These are phyloP conservation scores for Aspergillus leporis DNA, from an alignment of 495 filamentous ascomycete species.

Conservation along the genomic window DNA sequence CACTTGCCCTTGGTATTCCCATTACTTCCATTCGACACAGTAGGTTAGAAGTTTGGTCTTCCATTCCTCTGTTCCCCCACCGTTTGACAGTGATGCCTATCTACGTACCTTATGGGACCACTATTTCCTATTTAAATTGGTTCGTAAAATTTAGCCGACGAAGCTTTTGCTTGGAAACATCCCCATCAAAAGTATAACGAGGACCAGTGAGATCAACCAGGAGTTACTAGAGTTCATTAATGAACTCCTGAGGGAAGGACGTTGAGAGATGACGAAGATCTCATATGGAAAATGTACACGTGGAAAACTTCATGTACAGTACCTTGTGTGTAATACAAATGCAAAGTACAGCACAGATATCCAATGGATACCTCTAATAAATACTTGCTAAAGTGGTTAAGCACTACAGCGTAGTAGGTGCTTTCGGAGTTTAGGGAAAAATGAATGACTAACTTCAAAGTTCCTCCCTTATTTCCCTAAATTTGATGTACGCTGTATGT, in stretches of 20 bases:
- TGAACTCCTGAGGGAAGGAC: not conserved
- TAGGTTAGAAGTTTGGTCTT: no score
- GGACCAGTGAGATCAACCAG: slow-evolving; percentile 11
- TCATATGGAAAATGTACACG: slow-evolving; percentile 2
- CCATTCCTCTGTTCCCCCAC: not conserved
- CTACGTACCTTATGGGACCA: not conserved
- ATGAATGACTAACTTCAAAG: not conserved
- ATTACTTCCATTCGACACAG: no score
- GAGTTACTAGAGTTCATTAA: not conserved
- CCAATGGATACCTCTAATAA: not conserved
- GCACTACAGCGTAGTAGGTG: not conserved
- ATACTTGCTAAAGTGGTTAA: not conserved
- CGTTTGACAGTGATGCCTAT: not conserved
- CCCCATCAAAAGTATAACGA: not conserved
- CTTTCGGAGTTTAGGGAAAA: not conserved
- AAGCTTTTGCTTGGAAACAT: slow-evolving; percentile 14
- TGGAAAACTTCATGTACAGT: not conserved
- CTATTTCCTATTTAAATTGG: not conserved
- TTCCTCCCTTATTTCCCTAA: not conserved
- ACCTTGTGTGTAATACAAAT: not conserved
- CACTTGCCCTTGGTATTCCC: no score
- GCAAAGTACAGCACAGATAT: not conserved
- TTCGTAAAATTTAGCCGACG: slow-evolving; percentile 1
- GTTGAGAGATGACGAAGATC: not conserved
- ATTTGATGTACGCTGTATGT: not conserved